Base-by-base conservation (phyloP, 768 basidiomycete genomes). In the Basidioascus undulatus region DNA sequence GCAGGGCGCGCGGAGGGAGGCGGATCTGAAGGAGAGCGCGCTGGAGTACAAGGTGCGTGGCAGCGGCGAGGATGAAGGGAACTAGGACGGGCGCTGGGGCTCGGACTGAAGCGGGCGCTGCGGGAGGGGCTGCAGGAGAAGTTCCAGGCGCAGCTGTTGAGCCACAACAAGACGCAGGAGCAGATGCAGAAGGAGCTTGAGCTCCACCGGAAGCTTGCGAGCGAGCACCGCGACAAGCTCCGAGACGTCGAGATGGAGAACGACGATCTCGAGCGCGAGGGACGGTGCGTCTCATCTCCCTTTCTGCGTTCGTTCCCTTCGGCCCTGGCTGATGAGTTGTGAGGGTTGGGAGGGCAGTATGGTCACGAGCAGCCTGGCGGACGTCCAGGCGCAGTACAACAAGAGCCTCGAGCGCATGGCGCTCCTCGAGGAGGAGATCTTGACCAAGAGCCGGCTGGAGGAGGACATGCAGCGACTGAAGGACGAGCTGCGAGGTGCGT, bases 181-280 rank as follows among this genome's bases (percentile, higher is more conserved):
- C 83, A 83, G 40, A 69, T 98, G 47, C 89, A 96, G 58, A 75
- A 80, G 43, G 81, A 94, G 59, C 65, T 87, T 34, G 84, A 89
- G 51, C 71, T 69, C 42, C 65, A 80, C 28, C 69, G 82, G 42
- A 72, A 77, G 53, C 72, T 76, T 44, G 67, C 74, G 47, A 76
- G 76, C 53, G 63, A 64, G 37, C 58, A 69, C 45, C 78, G 78
- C 58, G 62, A 76, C 18, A 73, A 77, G 53, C 61, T 84, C 15
- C 70, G 80, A 18, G 82, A 94, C 57, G 64, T 92, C 24, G 89
- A 96, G 60, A 78, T 96, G 72, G 89, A 89, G 35, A 94, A 92
- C 53, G 92, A 98, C 53, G 87, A 96, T 60, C 65, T 98, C 43
- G 92, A 96, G 56, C 68, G 86, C 47, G 87, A 78, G 57, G 89